Percentiles rank a stretch among this genome's conserved stretches.
Conservation (phyloP, 2,329 filamentous ascomycete genomes). For the Rugonectria rugulosa region DNA sequence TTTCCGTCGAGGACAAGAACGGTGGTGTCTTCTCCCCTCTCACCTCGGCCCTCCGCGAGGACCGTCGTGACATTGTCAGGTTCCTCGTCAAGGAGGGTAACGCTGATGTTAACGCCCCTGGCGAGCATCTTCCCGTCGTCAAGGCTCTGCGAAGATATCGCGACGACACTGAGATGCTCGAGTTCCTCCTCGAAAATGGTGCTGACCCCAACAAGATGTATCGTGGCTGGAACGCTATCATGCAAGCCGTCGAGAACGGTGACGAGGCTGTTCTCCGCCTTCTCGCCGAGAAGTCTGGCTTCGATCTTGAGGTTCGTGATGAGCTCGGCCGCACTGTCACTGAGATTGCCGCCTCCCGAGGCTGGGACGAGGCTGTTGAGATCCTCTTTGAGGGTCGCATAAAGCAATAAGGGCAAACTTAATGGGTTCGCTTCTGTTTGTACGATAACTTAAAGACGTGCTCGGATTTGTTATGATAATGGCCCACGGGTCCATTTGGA, state of each 20-base stretch:
- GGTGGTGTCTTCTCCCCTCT: constrained; percentile 76
- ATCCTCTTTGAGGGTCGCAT: constrained; percentile 46
- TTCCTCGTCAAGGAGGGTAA: constrained; percentile 68
- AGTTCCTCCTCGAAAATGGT: constrained; percentile 68
- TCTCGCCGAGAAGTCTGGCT: constrained; percentile 56
- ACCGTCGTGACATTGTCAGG: constrained; percentile 65
- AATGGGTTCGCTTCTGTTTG: constrained; percentile 2
- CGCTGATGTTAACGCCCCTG: constrained; percentile 71
- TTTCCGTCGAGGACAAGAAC: constrained; percentile 75
- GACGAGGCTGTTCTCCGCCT: constrained; percentile 62
- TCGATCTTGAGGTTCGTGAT: constrained; percentile 61
- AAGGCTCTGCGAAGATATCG: constrained; percentile 70
- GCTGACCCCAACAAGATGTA: constrained; percentile 74
- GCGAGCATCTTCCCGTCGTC: constrained; percentile 75
- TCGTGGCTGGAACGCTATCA: constrained; percentile 70
- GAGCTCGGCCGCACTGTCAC: constrained; percentile 62
- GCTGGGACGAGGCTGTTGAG: constrained; percentile 64
- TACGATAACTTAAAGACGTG: constrained; percentile 31
- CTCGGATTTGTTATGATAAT: constrained; percentile 20
- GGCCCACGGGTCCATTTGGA: constrained; percentile 27
- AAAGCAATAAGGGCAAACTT: constrained; percentile 21
- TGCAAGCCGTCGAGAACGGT: constrained; percentile 72
- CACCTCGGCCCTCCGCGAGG: constrained; percentile 72
- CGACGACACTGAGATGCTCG: constrained; percentile 65
- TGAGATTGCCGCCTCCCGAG: constrained; percentile 65